A percentile compares a stretch with the other conserved stretches of the same genome.
phyloP scores from a whole-genome alignment of 2,329 filamentous ascomycete genomes.

The Chaetomium strumarium region DNA sequence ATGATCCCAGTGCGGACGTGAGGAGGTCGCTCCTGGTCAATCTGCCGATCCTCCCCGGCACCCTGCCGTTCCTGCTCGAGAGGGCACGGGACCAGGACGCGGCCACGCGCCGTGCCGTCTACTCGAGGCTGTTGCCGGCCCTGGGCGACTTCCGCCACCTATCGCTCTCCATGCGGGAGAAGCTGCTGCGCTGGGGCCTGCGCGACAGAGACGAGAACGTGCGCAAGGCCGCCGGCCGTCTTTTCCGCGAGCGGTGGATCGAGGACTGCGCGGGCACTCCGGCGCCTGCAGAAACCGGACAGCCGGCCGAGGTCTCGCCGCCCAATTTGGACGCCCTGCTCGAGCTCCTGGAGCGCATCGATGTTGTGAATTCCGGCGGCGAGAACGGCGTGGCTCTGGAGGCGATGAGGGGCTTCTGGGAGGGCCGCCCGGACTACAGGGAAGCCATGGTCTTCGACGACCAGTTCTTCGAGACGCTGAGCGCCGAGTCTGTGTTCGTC shows the following conservation, averaged over 20 bases:
- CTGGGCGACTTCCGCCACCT: slow-evolving; percentile 92
- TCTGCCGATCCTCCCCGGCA: slow-evolving; percentile 76
- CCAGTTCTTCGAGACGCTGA: slow-evolving; percentile 72
- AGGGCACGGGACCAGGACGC: slow-evolving; percentile 84
- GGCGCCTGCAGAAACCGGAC: slow-evolving; percentile 53
- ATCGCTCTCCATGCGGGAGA: slow-evolving; percentile 90
- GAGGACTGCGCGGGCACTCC: slow-evolving; percentile 77
- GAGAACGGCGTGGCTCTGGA: slow-evolving; percentile 88
- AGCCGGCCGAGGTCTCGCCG: slow-evolving; percentile 49
- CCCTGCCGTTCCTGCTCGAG: slow-evolving; percentile 82
- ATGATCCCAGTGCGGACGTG: slow-evolving; percentile 92
- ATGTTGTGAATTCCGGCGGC: slow-evolving; percentile 82
- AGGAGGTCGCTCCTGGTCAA: slow-evolving; percentile 83
- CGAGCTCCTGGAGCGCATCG: slow-evolving; percentile 88
- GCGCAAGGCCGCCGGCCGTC: slow-evolving; percentile 78
- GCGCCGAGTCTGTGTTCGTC: slow-evolving; percentile 83
- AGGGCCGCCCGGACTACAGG: slow-evolving; percentile 76
- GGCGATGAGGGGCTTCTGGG: slow-evolving; percentile 96
- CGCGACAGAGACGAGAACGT: slow-evolving; percentile 92
- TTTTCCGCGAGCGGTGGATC: slow-evolving; percentile 96
- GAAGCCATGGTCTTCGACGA: slow-evolving; percentile 68
- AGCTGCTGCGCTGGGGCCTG: slow-evolving; percentile 88
- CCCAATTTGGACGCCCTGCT: slow-evolving; percentile 78
- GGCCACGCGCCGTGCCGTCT: slow-evolving; percentile 76
- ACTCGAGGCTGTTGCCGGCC: slow-evolving; percentile 78